Conservation (phyloP, 2,329 filamentous ascomycete genomes). For the Penicillium fuscoglaucum region DNA sequence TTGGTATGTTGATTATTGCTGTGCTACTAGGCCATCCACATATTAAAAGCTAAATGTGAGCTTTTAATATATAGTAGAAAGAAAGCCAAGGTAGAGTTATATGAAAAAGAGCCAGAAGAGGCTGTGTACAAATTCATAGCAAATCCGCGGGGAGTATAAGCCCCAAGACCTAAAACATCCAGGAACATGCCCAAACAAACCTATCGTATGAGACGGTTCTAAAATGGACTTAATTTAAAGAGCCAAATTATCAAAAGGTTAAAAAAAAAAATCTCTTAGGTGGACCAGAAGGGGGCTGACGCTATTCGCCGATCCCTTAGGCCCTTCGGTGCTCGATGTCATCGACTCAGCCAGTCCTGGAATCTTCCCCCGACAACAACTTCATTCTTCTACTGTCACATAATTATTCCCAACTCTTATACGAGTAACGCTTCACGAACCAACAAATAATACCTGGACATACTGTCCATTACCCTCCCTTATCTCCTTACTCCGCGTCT, state of each 20-base stretch:
- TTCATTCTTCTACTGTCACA: constrained; percentile 44
- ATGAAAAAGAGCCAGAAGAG: background rate
- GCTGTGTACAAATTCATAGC: background rate
- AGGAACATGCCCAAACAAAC: background rate
- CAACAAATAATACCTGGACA: background rate
- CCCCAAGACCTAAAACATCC: background rate
- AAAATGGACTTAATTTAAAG: background rate
- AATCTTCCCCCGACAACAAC: constrained; percentile 23
- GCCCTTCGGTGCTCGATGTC: constrained; percentile 32
- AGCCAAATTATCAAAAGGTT: background rate
- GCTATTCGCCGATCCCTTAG: constrained; percentile 46
- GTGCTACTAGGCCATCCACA: background rate
- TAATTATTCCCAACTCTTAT: constrained; percentile 1
- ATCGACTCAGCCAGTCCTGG: constrained; percentile 35
- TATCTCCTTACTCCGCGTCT: constrained; percentile 1
- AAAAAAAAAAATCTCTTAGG: background rate
- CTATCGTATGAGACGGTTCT: background rate
- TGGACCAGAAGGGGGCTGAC: constrained; percentile 53
- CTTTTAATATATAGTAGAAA: too few relatives aligned
- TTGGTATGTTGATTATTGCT: constrained; percentile 1
- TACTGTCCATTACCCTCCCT: background rate
- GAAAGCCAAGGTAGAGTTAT: background rate
- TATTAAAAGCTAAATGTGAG: background rate
- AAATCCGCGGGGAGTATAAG: background rate
- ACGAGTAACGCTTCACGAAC: constrained; percentile 10